Conservation (phyloP, 2,329 filamentous ascomycete species). For the Hymenoscyphus scutula region DNA sequence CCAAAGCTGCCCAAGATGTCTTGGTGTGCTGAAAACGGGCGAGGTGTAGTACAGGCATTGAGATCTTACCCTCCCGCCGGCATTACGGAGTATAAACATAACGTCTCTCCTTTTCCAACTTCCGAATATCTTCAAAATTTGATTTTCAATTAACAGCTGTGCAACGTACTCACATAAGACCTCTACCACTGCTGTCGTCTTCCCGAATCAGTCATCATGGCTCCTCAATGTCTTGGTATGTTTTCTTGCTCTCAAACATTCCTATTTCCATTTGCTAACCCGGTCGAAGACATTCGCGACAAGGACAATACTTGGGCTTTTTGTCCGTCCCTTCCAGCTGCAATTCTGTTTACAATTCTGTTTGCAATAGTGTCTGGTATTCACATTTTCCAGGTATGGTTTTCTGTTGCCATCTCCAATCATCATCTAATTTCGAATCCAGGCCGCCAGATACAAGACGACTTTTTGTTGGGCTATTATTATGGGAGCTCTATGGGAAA, state of each 20-base stretch:
- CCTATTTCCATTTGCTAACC: background rate
- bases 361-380: slow-evolving; percentile 33
- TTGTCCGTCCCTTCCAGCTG: slow-evolving; percentile 37
- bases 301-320: slow-evolving; percentile 32
- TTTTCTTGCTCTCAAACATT: background rate
- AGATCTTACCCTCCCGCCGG: background rate
- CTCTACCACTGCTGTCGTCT: background rate
- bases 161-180: background rate
- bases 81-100: background rate
- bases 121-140: background rate
- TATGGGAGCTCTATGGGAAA: slow-evolving; percentile 33
- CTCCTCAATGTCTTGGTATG: slow-evolving; percentile 5
- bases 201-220: background rate
- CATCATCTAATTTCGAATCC: background rate
- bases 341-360: slow-evolving; percentile 36
- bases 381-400: slow-evolving; percentile 34
- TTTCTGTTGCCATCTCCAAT: background rate
- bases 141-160: background rate
- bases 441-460: slow-evolving; percentile 36
- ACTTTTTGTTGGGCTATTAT: slow-evolving; percentile 44
- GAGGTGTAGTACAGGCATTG: background rate
- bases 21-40: background rate
- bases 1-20: background rate
- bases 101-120: background rate
- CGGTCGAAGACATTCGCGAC: background rate